These are phyloP conservation scores for Blastobotrys niveus DNA, from an alignment of 1,139 yeast species.

Conservation along the genomic window DNA sequence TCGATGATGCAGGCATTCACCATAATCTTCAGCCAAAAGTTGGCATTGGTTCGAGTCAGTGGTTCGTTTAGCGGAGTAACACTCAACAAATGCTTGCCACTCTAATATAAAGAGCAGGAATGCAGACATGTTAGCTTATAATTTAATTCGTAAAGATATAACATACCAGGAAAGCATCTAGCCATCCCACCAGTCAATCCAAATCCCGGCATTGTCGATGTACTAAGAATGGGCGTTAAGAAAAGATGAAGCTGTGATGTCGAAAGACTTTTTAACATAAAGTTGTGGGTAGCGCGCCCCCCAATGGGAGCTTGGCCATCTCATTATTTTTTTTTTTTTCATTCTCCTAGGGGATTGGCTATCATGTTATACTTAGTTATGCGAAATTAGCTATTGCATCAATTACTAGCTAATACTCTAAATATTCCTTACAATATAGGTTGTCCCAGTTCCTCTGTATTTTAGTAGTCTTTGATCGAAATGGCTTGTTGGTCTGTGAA, in stretches of 20 bases:
- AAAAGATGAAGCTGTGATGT: neutral
- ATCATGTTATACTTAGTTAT: too few relatives aligned
- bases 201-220: constrained; percentile 37
- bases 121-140: neutral
- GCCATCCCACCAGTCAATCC: constrained; percentile 44
- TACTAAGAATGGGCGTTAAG: too few relatives aligned
- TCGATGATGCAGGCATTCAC: constrained; percentile 45
- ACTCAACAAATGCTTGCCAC: constrained; percentile 44
- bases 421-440: too few relatives aligned
- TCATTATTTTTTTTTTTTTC: neutral
- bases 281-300: neutral
- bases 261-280: neutral
- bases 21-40: constrained; percentile 42
- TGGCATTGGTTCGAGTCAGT: constrained; percentile 37
- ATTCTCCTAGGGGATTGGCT: too few relatives aligned
- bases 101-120: constrained; percentile 24
- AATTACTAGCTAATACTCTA: too few relatives aligned
- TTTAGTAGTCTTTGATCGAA: too few relatives aligned
- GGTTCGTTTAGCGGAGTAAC: constrained; percentile 40
- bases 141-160: neutral
- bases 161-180: constrained; percentile 44
- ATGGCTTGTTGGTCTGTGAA: too few relatives aligned
- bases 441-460: too few relatives aligned
- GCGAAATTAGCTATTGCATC: too few relatives aligned
- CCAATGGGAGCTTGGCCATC: neutral